These are phyloP conservation scores for Crotalaria pallida DNA, from an alignment of 306 rosid species.

Conservation along the genomic window DNA sequence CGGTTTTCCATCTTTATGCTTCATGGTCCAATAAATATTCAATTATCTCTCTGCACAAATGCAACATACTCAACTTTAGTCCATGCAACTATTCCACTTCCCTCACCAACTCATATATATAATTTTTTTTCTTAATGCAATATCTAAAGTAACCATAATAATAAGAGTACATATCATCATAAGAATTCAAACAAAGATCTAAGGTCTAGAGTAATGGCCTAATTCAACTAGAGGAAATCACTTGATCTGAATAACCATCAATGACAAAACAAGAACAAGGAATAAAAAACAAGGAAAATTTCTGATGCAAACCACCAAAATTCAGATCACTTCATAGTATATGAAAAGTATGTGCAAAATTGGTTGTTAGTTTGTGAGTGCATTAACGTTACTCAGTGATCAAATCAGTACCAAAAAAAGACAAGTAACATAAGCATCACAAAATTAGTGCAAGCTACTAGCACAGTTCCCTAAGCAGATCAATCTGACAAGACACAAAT, in stretches of 20 bases:
- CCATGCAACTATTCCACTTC: neutral
- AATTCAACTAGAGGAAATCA: neutral
- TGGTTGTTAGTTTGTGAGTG: neutral
- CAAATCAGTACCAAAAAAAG: constrained; percentile 8
- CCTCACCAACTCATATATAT: neutral
- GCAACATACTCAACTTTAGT: neutral
- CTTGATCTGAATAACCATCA: constrained; percentile 13
- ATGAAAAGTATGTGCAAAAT: neutral
- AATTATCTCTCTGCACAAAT: constrained; percentile 46
- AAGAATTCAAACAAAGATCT: neutral
- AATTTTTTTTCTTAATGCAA: neutral
- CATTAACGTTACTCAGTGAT: neutral
- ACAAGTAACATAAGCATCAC: neutral
- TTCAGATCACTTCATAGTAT: no score
- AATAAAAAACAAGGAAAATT: neutral
- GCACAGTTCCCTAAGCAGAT: constrained; percentile 1
- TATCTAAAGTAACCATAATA: neutral
- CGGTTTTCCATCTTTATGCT: constrained; percentile 88
- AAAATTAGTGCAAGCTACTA: neutral
- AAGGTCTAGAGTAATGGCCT: neutral
- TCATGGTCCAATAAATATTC: constrained; percentile 47
- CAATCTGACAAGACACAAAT: constrained; percentile 19
- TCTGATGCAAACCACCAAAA: neutral
- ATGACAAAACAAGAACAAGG: constrained; percentile 2
- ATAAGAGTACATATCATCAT: neutral